phyloP scores from a whole-genome alignment of 441 rosid species.

The Bocquillonia castaneifolia region DNA sequence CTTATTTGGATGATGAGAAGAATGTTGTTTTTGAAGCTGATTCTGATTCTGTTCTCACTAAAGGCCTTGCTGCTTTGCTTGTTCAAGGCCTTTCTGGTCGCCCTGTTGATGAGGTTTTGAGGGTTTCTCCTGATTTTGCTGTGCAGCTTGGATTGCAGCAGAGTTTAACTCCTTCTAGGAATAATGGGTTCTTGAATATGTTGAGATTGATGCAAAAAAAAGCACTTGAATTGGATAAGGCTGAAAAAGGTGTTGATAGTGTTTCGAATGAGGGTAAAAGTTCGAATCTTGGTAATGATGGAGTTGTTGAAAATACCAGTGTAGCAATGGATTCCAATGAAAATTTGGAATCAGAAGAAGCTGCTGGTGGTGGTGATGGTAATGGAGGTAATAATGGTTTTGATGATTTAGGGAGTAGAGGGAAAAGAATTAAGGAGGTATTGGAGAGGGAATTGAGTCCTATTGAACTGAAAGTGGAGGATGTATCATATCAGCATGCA shows the following conservation, averaged over 20 bases:
- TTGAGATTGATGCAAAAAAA: conserved; percentile 82
- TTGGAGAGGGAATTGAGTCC: conserved; percentile 61
- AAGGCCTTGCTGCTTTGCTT: conserved; percentile 79
- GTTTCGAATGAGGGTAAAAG: background rate
- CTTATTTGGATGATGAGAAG: conserved; percentile 45
- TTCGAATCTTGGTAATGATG: conserved; percentile 16
- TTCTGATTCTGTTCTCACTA: conserved; percentile 74
- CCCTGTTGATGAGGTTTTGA: conserved; percentile 62
- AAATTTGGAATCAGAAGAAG: conserved; percentile 20
- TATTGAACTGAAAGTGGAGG: conserved; percentile 49
- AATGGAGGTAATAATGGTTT: conserved; percentile 6
- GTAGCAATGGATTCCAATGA: conserved; percentile 14
- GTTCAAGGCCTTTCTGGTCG: conserved; percentile 72
- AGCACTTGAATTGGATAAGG: conserved; percentile 47
- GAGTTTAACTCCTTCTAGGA: conserved; percentile 77
- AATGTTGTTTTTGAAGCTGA: conserved; percentile 77
- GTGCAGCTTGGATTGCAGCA: conserved; percentile 75
- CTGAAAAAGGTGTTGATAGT: conserved; percentile 23
- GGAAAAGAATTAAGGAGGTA: conserved; percentile 58
- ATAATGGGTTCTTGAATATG: conserved; percentile 86
- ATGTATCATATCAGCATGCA: conserved; percentile 64
- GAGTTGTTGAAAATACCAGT: conserved; percentile 13
- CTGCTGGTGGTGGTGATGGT: conserved; percentile 15
- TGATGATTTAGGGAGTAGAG: conserved; percentile 59
- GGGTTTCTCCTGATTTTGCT: conserved; percentile 73